phyloP scores from a whole-genome alignment of 441 rosid species.

The Arabidopsis hybrid region DNA sequence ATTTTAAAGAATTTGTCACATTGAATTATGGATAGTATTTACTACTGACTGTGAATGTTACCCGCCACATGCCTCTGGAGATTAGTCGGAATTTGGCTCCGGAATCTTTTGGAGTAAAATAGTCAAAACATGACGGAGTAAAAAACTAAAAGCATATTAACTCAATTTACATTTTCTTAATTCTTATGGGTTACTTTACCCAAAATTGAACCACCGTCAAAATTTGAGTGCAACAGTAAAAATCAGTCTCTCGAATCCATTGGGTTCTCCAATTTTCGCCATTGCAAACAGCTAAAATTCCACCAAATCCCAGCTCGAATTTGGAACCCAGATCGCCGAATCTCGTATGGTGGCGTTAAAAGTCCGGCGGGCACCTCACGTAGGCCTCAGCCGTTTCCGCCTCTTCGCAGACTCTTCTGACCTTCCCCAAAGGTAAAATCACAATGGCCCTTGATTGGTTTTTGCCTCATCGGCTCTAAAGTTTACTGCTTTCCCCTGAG shows the following conservation, averaged over 20 bases:
- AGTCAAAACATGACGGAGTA: no score
- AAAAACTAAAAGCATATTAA: not conserved
- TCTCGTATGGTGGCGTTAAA: slow-evolving; percentile 54
- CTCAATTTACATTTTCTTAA: not conserved
- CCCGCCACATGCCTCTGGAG: not conserved
- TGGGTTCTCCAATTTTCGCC: not conserved
- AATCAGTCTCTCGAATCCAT: slow-evolving; percentile 11
- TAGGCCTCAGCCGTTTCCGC: slow-evolving; percentile 60
- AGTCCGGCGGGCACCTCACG: slow-evolving; percentile 71
- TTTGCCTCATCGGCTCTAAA: slow-evolving; percentile 34
- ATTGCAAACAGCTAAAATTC: no score
- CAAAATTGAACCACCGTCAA: not conserved
- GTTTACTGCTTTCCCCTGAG: slow-evolving; percentile 2
- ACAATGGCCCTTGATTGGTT: slow-evolving; percentile 38
- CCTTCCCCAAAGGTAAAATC: slow-evolving; percentile 71
- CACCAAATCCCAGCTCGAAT: slow-evolving; percentile 16
- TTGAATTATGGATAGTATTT: no score
- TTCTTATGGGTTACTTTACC: not conserved
- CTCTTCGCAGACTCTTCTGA: slow-evolving; percentile 70
- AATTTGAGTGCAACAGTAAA: not conserved
- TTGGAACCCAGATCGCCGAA: not conserved
- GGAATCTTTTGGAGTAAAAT: no score
- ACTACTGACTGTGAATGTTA: no score
- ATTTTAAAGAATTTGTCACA: no score
- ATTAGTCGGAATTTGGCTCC: no score